Base-by-base conservation (phyloP, 1,284 basidiomycete genomes). In the Boletus mariae region DNA sequence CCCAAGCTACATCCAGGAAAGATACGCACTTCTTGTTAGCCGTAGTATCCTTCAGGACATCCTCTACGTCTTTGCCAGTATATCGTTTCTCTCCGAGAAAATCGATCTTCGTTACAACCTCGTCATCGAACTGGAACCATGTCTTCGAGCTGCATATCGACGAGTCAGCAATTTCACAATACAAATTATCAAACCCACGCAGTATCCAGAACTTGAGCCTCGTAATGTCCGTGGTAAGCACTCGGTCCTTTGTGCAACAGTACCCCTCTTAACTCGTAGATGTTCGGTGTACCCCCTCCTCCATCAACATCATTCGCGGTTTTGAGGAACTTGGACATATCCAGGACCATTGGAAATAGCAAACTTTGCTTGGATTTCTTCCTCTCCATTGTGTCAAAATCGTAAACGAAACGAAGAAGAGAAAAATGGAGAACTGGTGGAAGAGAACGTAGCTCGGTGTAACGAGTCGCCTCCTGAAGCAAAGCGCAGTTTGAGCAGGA, bases 81-180 rank as follows among this genome's bases (percentile, higher is more conserved):
- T 71, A 58, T 47, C 66, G 58, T 49, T 71, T 71, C 49, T 82
- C 77, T 12, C 77, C 76, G 5, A 86, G 71, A n/a, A 75, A 70
- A 44, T 79, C 72, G 50, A 87, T 82, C 61, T 76, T 80, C 2
- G 83, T 84, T 9, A 90, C 85, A 11, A 70, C 71, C 63, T 95
- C 93, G 64, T 97, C 94, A 60, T 94, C 92, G 69, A 92, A 96
- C 57, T 86, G 82, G 66, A 87, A 94, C 94, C 94, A 97, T n/a
- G 83, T 77, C 37, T 79, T 70, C 43, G 78, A 77, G 44, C 90
- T 93, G 28, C 42, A 61, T 52, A 45, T 43, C 41, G 35, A 44
- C 57, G 37, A 47, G 45, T 47, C 46, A 55, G 59, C 26, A 25
- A 25, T 55, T 52, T 35, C 53, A 12, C 45, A 11, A 32, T 43